Percentiles rank a stretch among this genome's conserved stretches.
These are phyloP conservation scores for Cadophora gregata DNA, from an alignment of 2,329 filamentous ascomycete species.

Conservation along the genomic window DNA sequence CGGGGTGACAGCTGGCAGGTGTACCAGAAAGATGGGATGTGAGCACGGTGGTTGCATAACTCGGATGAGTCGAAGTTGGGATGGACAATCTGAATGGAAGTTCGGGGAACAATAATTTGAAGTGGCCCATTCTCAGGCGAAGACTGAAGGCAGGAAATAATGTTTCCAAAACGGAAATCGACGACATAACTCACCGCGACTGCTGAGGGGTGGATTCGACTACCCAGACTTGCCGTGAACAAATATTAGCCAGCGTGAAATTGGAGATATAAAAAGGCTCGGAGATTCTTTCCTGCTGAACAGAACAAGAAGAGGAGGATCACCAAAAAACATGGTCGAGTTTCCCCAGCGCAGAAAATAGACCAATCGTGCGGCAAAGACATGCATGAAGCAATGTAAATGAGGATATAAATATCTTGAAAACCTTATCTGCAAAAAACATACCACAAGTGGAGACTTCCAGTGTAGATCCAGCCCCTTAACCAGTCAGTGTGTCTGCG, in stretches of 20 bases:
- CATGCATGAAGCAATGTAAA: neutral
- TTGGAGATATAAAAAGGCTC: neutral
- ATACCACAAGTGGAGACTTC: neutral
- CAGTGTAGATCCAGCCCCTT: neutral
- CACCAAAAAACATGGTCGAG: neutral
- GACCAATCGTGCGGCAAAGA: neutral
- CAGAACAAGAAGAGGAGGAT: neutral
- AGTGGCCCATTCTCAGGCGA: neutral
- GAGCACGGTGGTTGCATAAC: too few species aligned
- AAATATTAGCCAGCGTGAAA: neutral
- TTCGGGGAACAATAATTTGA: neutral
- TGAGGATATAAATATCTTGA: conserved; percentile 12
- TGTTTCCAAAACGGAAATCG: neutral
- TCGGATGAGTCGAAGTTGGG: neutral
- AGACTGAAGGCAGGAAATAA: neutral
- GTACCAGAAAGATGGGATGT: neutral
- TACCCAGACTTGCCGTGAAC: neutral
- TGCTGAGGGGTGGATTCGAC: neutral
- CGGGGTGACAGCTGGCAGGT: conserved; percentile 4
- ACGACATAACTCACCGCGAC: neutral
- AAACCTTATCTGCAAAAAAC: neutral
- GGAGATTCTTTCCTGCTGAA: neutral
- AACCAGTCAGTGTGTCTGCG: neutral
- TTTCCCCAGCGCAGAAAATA: neutral
- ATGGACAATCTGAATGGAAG: neutral